Conservation (phyloP, 75 land plant genomes). For the Isoetes taiwanensis region DNA sequence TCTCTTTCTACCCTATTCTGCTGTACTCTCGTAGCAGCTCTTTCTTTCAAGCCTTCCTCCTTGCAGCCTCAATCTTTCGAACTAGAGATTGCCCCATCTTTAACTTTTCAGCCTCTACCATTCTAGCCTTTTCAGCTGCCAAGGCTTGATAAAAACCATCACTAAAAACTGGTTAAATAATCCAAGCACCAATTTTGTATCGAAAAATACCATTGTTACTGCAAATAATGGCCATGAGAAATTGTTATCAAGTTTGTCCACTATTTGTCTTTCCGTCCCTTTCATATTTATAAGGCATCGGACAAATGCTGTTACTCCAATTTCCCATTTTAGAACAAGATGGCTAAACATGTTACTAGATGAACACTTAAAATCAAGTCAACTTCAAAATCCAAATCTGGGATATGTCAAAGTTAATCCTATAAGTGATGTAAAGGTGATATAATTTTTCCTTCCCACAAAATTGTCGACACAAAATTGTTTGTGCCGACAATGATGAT, state of each 20-base stretch:
- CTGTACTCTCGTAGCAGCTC: too few species aligned
- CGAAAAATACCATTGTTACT: constrained; percentile 34
- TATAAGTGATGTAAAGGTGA: constrained; percentile 78
- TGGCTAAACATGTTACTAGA: constrained; percentile 7
- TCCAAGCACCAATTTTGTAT: neutral
- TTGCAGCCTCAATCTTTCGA: too few species aligned
- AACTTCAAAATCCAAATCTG: too few species aligned
- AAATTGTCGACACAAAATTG: neutral
- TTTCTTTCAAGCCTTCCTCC: too few species aligned
- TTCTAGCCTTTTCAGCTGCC: too few species aligned
- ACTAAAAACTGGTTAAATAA: neutral
- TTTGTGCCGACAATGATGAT: constrained; percentile 92
- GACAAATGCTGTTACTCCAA: constrained; percentile 39
- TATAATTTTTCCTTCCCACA: constrained; percentile 74
- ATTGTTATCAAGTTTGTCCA: constrained; percentile 43
- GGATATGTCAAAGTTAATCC: constrained; percentile 67
- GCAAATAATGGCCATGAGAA: constrained; percentile 46
- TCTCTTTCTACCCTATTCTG: too few species aligned
- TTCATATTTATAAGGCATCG: constrained; percentile 41
- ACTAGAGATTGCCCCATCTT: too few species aligned
- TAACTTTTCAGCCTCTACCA: too few species aligned
- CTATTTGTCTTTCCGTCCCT: constrained; percentile 34
- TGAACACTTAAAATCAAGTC: too few species aligned
- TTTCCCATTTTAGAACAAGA: constrained; percentile 50
- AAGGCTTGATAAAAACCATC: neutral